Base-by-base conservation (phyloP, 2,329 filamentous ascomycete species). In the Moelleriella libera region DNA sequence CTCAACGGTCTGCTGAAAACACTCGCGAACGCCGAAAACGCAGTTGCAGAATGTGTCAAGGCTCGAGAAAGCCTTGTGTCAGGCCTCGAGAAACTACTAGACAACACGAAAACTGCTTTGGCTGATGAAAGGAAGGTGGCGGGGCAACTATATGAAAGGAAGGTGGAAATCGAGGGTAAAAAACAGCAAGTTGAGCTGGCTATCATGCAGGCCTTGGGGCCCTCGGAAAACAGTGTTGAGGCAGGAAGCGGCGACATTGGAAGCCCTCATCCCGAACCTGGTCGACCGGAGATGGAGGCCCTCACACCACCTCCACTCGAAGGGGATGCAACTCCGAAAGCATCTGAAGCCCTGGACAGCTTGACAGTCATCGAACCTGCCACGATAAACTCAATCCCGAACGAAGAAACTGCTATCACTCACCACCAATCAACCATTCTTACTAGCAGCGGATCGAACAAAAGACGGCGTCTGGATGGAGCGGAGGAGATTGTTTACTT, bases 1-100 rank as follows among this genome's bases (percentile, higher is more conserved):
- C 76, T 98, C 7, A 89, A 86, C 53, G 85, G 87, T 3, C 73
- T 98, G n/a, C 75, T 97, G 47, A 96, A 92, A 68, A 85, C 82
- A 6, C 75, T 98, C 14, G 87, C 88, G 21, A 86, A 79, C 53
- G 92, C 92, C 4, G 89, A 98, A 64, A 86, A 80, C 47, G 88
- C 90, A 0, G 85, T 97, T 1, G 82, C 85, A 2, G 88, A 95
- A 57, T 87, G 85, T 54, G 87, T 98, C 60, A 89, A 90, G 60
- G 87, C 88, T 2, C 82, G 92, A 11, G 78, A 80, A 53, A 76
- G 79, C 8, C 74, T 98, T 30, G 82, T 97, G 39, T 74, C 77
- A 30, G 88, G 82, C 1, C 71, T 98, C 5, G 88, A 96, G 65
- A 88, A 85, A 59, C 71, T 97, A 10, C 72, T 97, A 1, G 79